Evolutionary conservation across 345 rosid genomes (phyloP), one percentile per base, ranked within the genome.

Genomic region (Citrus hindsii): DNA sequence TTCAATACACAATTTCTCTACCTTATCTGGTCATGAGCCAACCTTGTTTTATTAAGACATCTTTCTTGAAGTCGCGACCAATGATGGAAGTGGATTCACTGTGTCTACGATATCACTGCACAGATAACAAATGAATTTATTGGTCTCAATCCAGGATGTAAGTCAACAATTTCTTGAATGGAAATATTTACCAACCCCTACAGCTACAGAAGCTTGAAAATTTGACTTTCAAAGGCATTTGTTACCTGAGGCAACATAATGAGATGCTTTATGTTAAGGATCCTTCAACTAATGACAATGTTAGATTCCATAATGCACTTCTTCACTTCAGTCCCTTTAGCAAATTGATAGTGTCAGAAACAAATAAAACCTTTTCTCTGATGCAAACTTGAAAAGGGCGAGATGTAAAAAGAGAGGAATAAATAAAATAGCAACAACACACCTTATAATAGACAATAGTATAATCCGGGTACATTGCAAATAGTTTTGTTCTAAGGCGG

Each of bases 401-500:
- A 75, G 33, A 72, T 74, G 22, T 9, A 42, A 3, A 35, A 32
- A 32, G 32, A 37, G 16, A 32, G 71, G 40, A 6, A 27, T 21
- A 72, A 56, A 28, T 27, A 22, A 16, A 69, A 35, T 35, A 70
- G 79, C 33, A 33, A 35, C 58, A 78, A 79, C 90, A 70, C 51
- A 93, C 99, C 99, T 96, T 96, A 83, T 96, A 96, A 83, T 98
- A 96, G 72, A 93, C 97, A 71, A 94, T 87, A 19, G 94, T 94
- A 72, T 94, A 98, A 72, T 92, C 98, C 0, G 97, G 99, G 79
- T 92, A 96, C 99, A 96, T 96, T 8, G 99, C 99, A 85, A 96
- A 96, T 38, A 96, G 91, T 85, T 96, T 96, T 18, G 98, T 96
- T 59, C 99, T 98, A 21, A 96, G 92, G 27, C 95, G 94, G 19